phyloP scores from a whole-genome alignment of 768 basidiomycete genomes.

The Boletales sp. region DNA sequence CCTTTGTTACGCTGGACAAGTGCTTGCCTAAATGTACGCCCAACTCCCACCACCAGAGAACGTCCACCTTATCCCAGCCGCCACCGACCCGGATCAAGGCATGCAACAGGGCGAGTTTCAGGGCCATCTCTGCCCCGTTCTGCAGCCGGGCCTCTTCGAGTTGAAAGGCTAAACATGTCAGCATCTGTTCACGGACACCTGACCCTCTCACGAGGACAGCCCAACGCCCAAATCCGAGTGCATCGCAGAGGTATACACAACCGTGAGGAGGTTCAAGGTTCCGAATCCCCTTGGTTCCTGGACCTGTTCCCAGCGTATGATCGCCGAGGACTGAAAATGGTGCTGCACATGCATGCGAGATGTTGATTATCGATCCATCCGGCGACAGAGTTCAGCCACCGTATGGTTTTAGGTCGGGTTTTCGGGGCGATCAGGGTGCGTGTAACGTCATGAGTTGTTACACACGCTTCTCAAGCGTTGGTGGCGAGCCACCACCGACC shows the following conservation, averaged over 20 bases:
- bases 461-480: neutral
- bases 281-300: neutral
- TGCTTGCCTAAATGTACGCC: too few species aligned
- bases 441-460: too few species aligned
- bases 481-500: neutral
- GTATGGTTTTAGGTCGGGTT: neutral
- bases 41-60: too few species aligned
- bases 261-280: neutral
- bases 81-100: conserved; percentile 9
- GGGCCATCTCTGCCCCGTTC: neutral
- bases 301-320: neutral
- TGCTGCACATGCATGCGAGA: conserved; percentile 7
- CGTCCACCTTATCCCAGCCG: neutral
- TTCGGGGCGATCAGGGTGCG: conserved; percentile 7
- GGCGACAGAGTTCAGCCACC: conserved; percentile 5
- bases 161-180: neutral
- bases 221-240: too few species aligned
- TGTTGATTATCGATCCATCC: neutral
- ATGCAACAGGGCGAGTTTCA: conserved; percentile 6
- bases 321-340: neutral
- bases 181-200: too few species aligned
- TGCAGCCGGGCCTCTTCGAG: too few species aligned
- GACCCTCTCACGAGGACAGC: too few species aligned
- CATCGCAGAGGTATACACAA: too few species aligned
- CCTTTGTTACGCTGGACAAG: too few species aligned